Conservation (phyloP, 1,284 basidiomycete species). For the Boletellus deceptivus region DNA sequence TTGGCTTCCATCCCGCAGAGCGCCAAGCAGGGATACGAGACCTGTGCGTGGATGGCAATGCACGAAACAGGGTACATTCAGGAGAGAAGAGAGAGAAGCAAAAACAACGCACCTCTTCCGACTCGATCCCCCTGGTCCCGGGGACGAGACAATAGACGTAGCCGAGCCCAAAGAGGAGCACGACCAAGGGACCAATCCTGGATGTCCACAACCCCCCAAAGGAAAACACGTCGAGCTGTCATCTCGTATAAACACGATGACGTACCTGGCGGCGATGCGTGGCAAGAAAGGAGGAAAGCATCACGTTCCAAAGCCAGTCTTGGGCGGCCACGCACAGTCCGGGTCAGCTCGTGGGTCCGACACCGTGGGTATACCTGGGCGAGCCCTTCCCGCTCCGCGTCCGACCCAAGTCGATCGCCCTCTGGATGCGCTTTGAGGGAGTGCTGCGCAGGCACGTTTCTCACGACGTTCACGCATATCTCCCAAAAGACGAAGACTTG, state of each 20-base stretch:
- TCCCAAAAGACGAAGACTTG: constrained; percentile 56
- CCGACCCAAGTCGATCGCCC: constrained; percentile 58
- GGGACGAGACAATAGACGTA: constrained; percentile 43
- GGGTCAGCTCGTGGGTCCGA: constrained; percentile 49
- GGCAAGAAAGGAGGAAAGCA: constrained; percentile 56
- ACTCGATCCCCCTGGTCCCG: constrained; percentile 29
- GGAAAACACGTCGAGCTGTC: background rate
- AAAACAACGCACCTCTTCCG: constrained; percentile 25
- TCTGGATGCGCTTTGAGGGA: constrained; percentile 54
- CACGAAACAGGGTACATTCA: no score
- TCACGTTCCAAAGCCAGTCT: constrained; percentile 63
- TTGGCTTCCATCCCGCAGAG: constrained; percentile 23
- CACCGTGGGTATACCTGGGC: constrained; percentile 60
- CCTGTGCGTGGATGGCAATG: constrained; percentile 5
- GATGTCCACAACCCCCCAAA: background rate
- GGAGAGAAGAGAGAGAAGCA: no score
- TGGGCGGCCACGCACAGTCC: background rate
- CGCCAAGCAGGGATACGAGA: constrained; percentile 27
- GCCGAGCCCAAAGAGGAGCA: constrained; percentile 63
- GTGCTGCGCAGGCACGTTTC: constrained; percentile 11
- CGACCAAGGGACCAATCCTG: constrained; percentile 73
- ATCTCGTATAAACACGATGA: background rate
- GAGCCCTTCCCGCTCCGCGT: constrained; percentile 65
- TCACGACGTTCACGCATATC: constrained; percentile 38
- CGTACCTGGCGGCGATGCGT: constrained; percentile 44